Evolutionary conservation across 306 rosid species (phyloP).

Genomic region (Citrullus colocynthis): DNA sequence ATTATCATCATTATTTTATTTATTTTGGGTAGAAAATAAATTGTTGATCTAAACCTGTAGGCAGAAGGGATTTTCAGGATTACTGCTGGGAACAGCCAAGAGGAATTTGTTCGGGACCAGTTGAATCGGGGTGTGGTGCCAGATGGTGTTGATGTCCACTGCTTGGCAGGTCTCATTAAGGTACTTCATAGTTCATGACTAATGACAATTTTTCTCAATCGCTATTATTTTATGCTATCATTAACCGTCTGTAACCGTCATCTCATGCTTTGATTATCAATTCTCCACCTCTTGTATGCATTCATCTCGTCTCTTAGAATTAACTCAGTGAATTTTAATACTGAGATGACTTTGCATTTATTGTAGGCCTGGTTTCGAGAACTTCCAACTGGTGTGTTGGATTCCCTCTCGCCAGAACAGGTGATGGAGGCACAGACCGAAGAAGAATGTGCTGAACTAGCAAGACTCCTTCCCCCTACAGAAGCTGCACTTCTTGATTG

Average conservation of each 20-base stretch:
- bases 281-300: background rate
- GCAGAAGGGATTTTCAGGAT: constrained; percentile 99
- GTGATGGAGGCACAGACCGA: constrained; percentile 89
- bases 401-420: constrained; percentile 88
- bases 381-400: constrained; percentile 82
- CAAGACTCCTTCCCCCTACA: constrained; percentile 68
- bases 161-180: constrained; percentile 95
- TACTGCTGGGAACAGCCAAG: constrained; percentile 86
- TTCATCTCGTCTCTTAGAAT: background rate
- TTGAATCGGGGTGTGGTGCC: constrained; percentile 78
- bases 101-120: constrained; percentile 81
- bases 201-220: background rate
- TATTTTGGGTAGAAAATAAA: constrained; percentile 6
- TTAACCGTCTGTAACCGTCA: background rate
- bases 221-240: background rate
- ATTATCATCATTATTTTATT: too few relatives aligned
- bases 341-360: background rate
- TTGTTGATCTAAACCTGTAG: constrained; percentile 30
- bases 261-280: background rate
- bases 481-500: constrained; percentile 91
- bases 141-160: constrained; percentile 71
- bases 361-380: constrained; percentile 94
- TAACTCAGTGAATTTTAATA: background rate
- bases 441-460: constrained; percentile 79
- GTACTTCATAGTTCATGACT: constrained; percentile 21